Base-by-base conservation (phyloP, 2,329 filamentous ascomycete genomes). In the Eurotiales sp. region DNA sequence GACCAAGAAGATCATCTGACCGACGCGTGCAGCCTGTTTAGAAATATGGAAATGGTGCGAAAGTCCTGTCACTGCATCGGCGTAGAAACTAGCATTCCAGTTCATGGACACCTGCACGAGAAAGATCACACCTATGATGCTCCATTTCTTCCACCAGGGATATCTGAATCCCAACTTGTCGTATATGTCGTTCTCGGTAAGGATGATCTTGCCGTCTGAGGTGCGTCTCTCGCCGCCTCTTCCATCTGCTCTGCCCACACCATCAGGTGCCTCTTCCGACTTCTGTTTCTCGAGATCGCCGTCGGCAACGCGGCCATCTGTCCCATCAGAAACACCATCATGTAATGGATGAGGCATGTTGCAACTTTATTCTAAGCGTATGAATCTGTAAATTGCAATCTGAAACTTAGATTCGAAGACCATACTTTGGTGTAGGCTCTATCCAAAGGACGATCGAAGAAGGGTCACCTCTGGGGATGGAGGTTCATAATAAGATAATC, bases 1-100 rank as follows among this genome's bases (percentile, higher is more conserved):
- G 50, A 93, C 75, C 19, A 93, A 73, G 68, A 91, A 93, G 56
- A 88, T 80, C 70, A 87, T 85, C 56, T 88, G 86, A 56, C 88
- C 88, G 40, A 82, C 77, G 50, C 87, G 79, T 2, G 85, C 86
- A 8, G 80, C 81, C 64, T 88, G 85, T 12, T 75, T 73, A 50
- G 82, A 84, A 55, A 92, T 82, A 39, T 69, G 58, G 59, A 89
- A 92, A 53, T 89, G 77, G 11, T 82, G 71, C 0, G 79, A 69
- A 52, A 89, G 84, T 14, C 83, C 81, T 0, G 69, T 65, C 32
- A 87, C 75, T 37, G 80, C 84, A 62, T 86, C 86, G 40, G 83
- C 85, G 67, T 87, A 88, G 32, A 88, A 77, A 51, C 82, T 84
- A 1, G 85, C 85, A 70, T 88, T 88, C 73, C 87, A 86, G 73